Percentiles rank a stretch among this genome's conserved stretches.
These are phyloP conservation scores for Daldinia concentrica DNA, from an alignment of 495 filamentous ascomycete genomes.

Conservation along the genomic window DNA sequence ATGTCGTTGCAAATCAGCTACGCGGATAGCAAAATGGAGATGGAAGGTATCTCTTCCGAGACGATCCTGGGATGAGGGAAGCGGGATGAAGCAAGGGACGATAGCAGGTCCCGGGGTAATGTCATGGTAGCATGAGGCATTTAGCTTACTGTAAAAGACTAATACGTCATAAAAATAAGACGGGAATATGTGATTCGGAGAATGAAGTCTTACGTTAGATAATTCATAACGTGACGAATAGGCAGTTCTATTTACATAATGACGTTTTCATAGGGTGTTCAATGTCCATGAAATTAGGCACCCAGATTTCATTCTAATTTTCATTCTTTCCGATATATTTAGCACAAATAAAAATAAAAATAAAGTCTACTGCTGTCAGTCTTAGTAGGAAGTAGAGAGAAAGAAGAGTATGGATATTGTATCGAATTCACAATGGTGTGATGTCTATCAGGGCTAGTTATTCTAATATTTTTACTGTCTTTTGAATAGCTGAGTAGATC, in stretches of 20 bases:
- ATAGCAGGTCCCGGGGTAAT: not conserved
- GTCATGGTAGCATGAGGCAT: not conserved
- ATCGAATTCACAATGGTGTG: too few relatives aligned
- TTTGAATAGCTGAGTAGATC: too few relatives aligned
- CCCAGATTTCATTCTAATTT: not conserved
- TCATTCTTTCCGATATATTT: not conserved
- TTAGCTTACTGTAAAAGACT: not conserved
- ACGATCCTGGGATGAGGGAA: not conserved
- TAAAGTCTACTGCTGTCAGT: too few relatives aligned
- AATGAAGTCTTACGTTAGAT: not conserved
- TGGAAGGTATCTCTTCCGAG: not conserved
- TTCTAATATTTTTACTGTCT: too few relatives aligned
- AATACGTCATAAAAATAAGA: not conserved
- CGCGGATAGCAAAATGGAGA: not conserved
- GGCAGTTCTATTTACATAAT: not conserved
- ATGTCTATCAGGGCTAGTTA: too few relatives aligned
- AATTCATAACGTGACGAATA: not conserved
- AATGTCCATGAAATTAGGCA: not conserved
- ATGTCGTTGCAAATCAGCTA: not conserved
- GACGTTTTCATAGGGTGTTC: not conserved
- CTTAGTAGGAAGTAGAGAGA: too few relatives aligned
- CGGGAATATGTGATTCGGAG: not conserved
- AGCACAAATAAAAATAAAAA: not conserved
- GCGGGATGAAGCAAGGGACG: not conserved
- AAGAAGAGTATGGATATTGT: too few relatives aligned